Evolutionary conservation across 371 early-diverging fungal species (phyloP).

Genomic region (Phascolomyces articulosus): DNA sequence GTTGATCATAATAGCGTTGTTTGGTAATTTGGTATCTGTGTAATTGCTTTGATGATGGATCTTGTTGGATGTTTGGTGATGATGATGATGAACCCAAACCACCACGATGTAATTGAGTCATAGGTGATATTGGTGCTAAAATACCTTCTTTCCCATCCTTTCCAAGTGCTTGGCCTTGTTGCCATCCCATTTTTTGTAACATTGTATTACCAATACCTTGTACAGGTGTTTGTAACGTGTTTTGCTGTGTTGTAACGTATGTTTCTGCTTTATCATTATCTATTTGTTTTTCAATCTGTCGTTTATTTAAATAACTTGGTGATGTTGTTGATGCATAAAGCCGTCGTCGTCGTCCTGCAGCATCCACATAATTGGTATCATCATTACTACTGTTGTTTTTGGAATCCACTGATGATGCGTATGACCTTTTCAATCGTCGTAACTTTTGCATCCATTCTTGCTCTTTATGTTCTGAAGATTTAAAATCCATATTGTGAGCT

Average conservation of each 20-base stretch:
- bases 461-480: not conserved
- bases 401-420: not conserved
- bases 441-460: constrained; percentile 7
- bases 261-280: not conserved
- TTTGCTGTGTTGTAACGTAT: not conserved
- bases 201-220: constrained; percentile 33
- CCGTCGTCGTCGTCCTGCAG: constrained; percentile 13
- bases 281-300: not conserved
- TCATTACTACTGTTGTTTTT: not conserved
- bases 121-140: constrained; percentile 26
- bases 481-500: not conserved
- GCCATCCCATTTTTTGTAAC: constrained; percentile 49
- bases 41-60: not conserved
- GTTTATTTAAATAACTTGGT: not conserved
- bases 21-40: constrained; percentile 3
- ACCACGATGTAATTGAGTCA: constrained; percentile 12
- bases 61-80: constrained; percentile 17
- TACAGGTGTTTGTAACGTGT: constrained; percentile 16
- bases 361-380: not conserved
- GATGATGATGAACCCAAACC: constrained; percentile 23
- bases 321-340: not conserved
- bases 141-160: constrained; percentile 26
- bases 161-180: constrained; percentile 43
- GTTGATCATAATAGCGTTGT: constrained; percentile 1
- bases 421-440: not conserved